These are phyloP conservation scores for Francoa sonchifolia DNA, from an alignment of 441 rosid genomes.

Conservation along the genomic window DNA sequence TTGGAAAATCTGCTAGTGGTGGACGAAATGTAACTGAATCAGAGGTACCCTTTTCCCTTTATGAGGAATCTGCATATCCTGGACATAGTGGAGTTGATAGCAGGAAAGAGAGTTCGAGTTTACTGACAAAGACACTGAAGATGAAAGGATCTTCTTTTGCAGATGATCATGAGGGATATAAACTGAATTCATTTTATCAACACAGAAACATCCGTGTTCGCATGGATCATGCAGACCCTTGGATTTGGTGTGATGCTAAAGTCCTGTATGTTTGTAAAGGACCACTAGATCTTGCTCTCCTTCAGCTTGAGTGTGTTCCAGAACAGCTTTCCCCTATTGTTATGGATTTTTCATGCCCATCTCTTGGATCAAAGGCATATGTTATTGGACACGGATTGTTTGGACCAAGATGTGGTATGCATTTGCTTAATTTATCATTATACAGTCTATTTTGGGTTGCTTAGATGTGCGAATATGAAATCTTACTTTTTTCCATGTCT, in stretches of 20 bases:
- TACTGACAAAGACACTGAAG: constrained; percentile 11
- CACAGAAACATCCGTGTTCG: constrained; percentile 50
- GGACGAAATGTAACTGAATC: constrained; percentile 18
- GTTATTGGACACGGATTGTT: constrained; percentile 87
- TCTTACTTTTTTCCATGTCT: not conserved
- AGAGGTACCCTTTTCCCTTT: constrained; percentile 10
- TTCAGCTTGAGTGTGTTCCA: constrained; percentile 59
- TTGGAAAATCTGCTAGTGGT: constrained; percentile 51
- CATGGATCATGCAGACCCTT: constrained; percentile 50
- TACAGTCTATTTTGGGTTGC: not conserved
- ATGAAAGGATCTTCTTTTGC: constrained; percentile 15
- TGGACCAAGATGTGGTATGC: constrained; percentile 83
- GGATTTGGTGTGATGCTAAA: constrained; percentile 78
- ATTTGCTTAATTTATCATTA: constrained; percentile 5
- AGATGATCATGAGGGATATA: constrained; percentile 22
- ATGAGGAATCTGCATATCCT: constrained; percentile 25
- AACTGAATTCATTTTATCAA: constrained; percentile 22
- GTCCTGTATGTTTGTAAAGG: constrained; percentile 62
- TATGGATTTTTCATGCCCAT: constrained; percentile 37
- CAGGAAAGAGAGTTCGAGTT: constrained; percentile 13
- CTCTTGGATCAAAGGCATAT: constrained; percentile 59
- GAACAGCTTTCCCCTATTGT: constrained; percentile 44
- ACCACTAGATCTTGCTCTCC: constrained; percentile 73
- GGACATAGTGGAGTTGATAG: constrained; percentile 17
- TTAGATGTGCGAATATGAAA: not conserved